Base-by-base conservation (phyloP, 169 alveolate species). In the Eimeria tenella region DNA sequence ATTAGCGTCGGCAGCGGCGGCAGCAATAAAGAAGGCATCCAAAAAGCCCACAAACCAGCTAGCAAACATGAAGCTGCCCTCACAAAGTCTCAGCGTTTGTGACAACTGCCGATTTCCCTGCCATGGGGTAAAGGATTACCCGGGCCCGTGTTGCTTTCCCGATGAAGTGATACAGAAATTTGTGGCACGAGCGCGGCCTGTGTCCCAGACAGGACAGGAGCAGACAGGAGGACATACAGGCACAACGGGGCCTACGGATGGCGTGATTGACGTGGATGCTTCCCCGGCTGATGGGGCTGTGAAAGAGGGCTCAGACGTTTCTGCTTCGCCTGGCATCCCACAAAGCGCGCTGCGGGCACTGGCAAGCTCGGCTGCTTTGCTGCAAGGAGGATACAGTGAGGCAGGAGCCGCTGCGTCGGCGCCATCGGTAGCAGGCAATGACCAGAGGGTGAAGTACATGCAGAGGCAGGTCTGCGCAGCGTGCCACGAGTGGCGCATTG, bases 71-170 rank as follows among this genome's bases (percentile, higher is more conserved):
- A 91, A 91, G 86, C 95, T 91, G 4, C 95, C 95, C 11, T 86
- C 89, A 3, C 92, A 86, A 50, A 60, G 92, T 77, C 89, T 91
- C n/a, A 1, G 86, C 17, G 86, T 91, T 49, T 91, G 95, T 52
- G 95, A 91, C 65, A 91, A 91, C 68, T 91, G 95, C 56, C 95
- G 86, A 25, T 70, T 91, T 60, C 95, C 95, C 42, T 91, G 95
- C 73, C 95, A 91, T 31, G 95, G 95, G 10, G 95, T 91, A 21
- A 77, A 77, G 50, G 95, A 91, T 25, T 91, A 91, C 55, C 95
- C 95, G 9, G 92, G 90, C 73, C 77, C 95, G 23, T 91, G 95
- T 86, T 91, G 95, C 86, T 91, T 91, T 63, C 95, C 95, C 3
- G 86, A 86, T 23, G 95, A 91, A 56, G 92, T 91, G 53, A 73